phyloP scores from a whole-genome alignment of 305 asterid genomes.

The Fraxinus sp. region DNA sequence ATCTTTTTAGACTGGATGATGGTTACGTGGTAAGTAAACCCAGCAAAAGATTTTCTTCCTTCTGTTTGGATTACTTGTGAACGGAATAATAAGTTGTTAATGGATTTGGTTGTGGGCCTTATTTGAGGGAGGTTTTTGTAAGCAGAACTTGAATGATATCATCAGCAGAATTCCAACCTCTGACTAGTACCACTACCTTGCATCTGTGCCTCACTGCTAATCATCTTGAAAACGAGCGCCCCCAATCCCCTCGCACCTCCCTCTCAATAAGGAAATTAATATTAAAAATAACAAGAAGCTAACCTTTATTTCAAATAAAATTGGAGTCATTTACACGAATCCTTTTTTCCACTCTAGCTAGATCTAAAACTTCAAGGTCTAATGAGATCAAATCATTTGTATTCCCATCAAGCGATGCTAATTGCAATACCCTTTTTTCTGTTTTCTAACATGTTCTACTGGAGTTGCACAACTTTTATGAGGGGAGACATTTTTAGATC shows the following conservation, averaged over 20 bases:
- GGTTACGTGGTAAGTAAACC: constrained; percentile 85
- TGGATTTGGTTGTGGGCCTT: neutral
- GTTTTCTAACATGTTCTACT: neutral
- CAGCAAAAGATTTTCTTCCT: constrained; percentile 15
- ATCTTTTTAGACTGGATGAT: constrained; percentile 97
- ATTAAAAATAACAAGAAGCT: neutral
- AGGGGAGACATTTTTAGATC: neutral
- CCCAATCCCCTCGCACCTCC: neutral
- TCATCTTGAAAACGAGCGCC: neutral
- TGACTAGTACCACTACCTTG: neutral
- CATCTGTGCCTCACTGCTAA: neutral
- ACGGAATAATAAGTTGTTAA: neutral
- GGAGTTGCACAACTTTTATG: neutral
- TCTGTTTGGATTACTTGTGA: constrained; percentile 18
- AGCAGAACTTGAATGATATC: neutral
- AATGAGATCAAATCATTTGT: neutral
- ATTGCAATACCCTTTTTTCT: neutral
- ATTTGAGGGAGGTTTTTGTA: neutral
- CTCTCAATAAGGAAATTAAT: neutral
- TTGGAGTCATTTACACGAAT: neutral
- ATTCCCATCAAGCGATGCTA: neutral
- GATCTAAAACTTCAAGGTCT: constrained; percentile 2
- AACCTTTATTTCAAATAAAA: neutral
- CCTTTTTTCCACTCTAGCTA: neutral
- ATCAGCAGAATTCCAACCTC: neutral